Evolutionary conservation across 2,329 filamentous ascomycete species (phyloP).

Genomic region (Colletotrichum plurivorum): DNA sequence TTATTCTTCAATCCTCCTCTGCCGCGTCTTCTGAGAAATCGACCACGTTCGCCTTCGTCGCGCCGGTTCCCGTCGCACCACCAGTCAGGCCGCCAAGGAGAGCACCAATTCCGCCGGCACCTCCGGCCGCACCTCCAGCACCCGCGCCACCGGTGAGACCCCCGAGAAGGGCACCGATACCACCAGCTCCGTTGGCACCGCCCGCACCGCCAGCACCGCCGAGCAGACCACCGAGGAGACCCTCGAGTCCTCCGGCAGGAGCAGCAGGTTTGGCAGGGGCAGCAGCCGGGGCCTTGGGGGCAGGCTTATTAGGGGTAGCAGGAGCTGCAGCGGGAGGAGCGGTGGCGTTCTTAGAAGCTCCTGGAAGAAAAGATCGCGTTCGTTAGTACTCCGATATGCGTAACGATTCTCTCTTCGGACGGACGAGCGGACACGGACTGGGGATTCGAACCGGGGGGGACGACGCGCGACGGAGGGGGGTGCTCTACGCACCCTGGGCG

Average conservation of each 20-base stretch:
- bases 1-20: slow-evolving; percentile 26
- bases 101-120: background rate
- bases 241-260: slow-evolving; percentile 21
- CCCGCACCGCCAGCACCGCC: slow-evolving; percentile 6
- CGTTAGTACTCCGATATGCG: slow-evolving; percentile 23
- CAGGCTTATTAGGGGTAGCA: too few relatives aligned
- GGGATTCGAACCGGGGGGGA: background rate
- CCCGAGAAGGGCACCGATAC: slow-evolving; percentile 7
- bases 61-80: slow-evolving; percentile 13
- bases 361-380: slow-evolving; percentile 9
- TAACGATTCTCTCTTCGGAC: background rate
- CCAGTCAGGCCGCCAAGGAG: background rate
- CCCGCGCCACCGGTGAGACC: slow-evolving; percentile 12
- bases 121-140: background rate
- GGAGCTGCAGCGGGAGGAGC: too few relatives aligned
- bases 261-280: background rate
- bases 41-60: slow-evolving; percentile 17
- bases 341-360: background rate
- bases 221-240: slow-evolving; percentile 23
- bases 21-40: slow-evolving; percentile 25
- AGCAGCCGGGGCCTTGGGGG: background rate
- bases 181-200: slow-evolving; percentile 5
- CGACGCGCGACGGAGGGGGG: slow-evolving; percentile 23
- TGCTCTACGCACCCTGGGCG: slow-evolving; percentile 33
- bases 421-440: slow-evolving; percentile 6